Base-by-base conservation (phyloP, 169 alveolate species). In the Plasmodium gallinaceum region DNA sequence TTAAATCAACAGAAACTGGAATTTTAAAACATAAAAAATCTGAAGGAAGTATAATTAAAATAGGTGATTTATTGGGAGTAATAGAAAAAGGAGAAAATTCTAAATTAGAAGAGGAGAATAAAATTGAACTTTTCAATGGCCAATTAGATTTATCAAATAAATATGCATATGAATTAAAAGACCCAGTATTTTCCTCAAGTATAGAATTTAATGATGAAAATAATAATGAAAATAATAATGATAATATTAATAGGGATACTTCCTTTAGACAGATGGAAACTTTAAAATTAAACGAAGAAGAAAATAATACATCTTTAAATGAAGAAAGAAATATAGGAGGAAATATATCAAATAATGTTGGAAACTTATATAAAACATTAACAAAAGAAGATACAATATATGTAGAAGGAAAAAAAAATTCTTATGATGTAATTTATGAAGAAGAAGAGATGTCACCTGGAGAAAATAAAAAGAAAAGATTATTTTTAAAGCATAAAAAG, bases 1-100 rank as follows among this genome's bases (percentile, higher is more conserved):
- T 95, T 62, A 88, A 92, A 18, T 88, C 95, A 42, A 92, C 95
- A 16, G 94, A 93, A 52, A 90, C 88, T 0, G 97, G 97, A 7
- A 90, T 80, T 57, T 66, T 95, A 58, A 93, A 80, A 46, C 96
- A 92, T 87, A 90, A 92, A 32, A 86, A 87, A 91, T 91, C 97
- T 1, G 95, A 92, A 60, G 97, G 97, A 0, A 93, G 94, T 32
- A 89, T 93, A 5, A 88, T 94, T 24, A 92, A 94, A 76, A 75
- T 92, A 1, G 95, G 96, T 7, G 97, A 94, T 74, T 71, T 94
- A 58, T 88, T 94, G 37, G 96, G 78, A 20, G 76, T 78, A 8
- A 92, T 69, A 24, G 93, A 88, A 68, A 39, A 74, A 57, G 64
- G 12, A 10, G 74, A 52, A 18, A 39, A 71, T 8, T 48, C 24